Evolutionary conservation across 345 rosid genomes (phyloP), one percentile per base, ranked within the genome.

Genomic region (Eucalyptus tenuipes): DNA sequence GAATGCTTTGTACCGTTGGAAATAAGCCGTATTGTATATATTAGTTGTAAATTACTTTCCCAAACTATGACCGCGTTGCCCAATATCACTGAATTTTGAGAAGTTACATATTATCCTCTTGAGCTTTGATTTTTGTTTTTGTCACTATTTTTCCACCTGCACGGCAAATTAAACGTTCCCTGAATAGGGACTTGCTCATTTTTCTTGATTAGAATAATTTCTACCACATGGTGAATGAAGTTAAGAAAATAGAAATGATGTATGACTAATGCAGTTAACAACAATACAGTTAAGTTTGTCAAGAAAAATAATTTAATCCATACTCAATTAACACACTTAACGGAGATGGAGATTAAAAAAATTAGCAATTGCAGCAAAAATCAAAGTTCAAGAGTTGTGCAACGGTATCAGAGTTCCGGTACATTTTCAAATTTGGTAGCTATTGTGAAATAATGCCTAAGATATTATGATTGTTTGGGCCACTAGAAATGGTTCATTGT

Each of bases 81-180:
- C 7, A 25, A 25, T 57, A 2, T 15, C 7, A 27, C 66, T 0
- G 27, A 57, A 59, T 59, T 59, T 59, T 0, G 4, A 59, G 66
- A 59, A 10, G n/a, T 59, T 25, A 25, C 66, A 5, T 10, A 55
- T 18, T 18, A 5, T 7, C 57, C 25, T 52, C 10, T 52, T 22
- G 61, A 22, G 61, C 61, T 22, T 22, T 55, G 61, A 24, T 2
- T 55, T 55, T 55, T 22, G 12, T 55, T 55, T 8, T 24, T 4
- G 3, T 24, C 29, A 10, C 61, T 10, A 25, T 53, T 50, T 50
- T 0, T 0, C 9, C 22, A 22, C 7, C 59, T 20, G 6, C 59
- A 22, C 0, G 0, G 59, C 25, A 59, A 27, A 59, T 59, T 59
- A 25, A 59, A 27, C 7, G 66, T 27, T 55, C 7, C n/a, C n/a